phyloP scores from a whole-genome alignment of 2,329 filamentous ascomycete genomes.

The Penicillium sp. region DNA sequence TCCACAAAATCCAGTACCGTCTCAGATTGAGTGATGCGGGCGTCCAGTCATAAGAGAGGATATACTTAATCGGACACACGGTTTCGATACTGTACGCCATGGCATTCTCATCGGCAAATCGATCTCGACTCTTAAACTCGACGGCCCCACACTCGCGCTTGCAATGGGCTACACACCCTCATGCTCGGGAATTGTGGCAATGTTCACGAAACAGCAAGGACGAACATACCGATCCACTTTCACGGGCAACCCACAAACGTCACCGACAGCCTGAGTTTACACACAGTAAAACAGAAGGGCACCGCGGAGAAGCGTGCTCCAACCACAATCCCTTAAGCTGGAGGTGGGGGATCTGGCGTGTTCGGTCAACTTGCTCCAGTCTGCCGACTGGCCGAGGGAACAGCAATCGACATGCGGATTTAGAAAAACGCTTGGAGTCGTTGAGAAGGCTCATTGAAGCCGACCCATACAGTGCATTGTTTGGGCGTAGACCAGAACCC shows the following conservation, averaged over 20 bases:
- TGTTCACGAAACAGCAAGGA: slow-evolving; percentile 10
- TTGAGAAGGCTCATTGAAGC: slow-evolving; percentile 37
- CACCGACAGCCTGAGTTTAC: slow-evolving; percentile 12
- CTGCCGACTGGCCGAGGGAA: slow-evolving; percentile 8
- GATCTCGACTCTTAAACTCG: neutral
- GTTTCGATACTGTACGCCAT: slow-evolving; percentile 6
- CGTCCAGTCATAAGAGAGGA: neutral
- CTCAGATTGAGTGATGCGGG: neutral
- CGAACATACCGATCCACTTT: slow-evolving; percentile 12
- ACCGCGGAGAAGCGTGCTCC: slow-evolving; percentile 5
- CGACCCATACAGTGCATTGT: slow-evolving; percentile 44
- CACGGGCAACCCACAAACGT: slow-evolving; percentile 7
- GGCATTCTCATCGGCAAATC: slow-evolving; percentile 13
- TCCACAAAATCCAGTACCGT: neutral
- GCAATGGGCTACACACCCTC: slow-evolving; percentile 1
- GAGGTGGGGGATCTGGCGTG: slow-evolving; percentile 4
- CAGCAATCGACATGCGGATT: slow-evolving; percentile 25
- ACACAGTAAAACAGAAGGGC: slow-evolving; percentile 3
- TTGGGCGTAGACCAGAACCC: slow-evolving; percentile 37
- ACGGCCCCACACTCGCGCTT: neutral
- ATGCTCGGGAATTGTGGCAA: slow-evolving; percentile 11
- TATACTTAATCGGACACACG: neutral
- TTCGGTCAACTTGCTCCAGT: slow-evolving; percentile 13
- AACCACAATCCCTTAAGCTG: slow-evolving; percentile 1
- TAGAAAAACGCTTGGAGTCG: slow-evolving; percentile 36